Conservation (phyloP, 1,139 yeast genomes). For the Candida sp. region DNA sequence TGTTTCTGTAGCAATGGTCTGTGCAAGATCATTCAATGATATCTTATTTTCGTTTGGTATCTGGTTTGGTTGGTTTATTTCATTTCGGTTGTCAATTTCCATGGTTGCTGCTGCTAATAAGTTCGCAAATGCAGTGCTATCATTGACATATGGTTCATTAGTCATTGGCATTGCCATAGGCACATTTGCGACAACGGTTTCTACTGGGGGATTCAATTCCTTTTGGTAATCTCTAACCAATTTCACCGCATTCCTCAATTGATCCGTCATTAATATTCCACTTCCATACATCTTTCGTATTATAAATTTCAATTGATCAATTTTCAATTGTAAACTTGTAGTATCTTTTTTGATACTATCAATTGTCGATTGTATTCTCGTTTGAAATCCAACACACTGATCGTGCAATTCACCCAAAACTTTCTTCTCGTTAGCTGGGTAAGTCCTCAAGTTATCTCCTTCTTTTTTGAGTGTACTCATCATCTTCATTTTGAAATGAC, state of each 20-base stretch:
- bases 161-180: neutral
- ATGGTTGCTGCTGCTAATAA: conserved; percentile 2
- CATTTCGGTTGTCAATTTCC: neutral
- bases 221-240: conserved; percentile 13
- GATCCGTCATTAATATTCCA: conserved; percentile 23
- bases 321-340: conserved; percentile 11
- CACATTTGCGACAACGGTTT: neutral
- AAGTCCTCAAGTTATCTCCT: conserved; percentile 30
- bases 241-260: conserved; percentile 16
- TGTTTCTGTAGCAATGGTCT: neutral
- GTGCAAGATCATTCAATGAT: neutral
- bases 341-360: conserved; percentile 10
- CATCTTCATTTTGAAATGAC: conserved; percentile 19
- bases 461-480: conserved; percentile 18
- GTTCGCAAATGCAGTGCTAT: neutral
- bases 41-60: neutral
- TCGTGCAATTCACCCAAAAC: conserved; percentile 18
- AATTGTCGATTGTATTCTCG: conserved; percentile 10
- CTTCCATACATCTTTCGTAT: conserved; percentile 35
- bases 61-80: neutral
- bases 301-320: conserved; percentile 24
- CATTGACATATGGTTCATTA: conserved; percentile 1
- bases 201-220: conserved; percentile 1
- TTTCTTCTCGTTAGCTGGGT: conserved; percentile 37
- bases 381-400: conserved; percentile 8